Evolutionary conservation across 306 rosid species (phyloP), one percentile per base, ranked within the genome.

Genomic region (Sesbania bispinosa): DNA sequence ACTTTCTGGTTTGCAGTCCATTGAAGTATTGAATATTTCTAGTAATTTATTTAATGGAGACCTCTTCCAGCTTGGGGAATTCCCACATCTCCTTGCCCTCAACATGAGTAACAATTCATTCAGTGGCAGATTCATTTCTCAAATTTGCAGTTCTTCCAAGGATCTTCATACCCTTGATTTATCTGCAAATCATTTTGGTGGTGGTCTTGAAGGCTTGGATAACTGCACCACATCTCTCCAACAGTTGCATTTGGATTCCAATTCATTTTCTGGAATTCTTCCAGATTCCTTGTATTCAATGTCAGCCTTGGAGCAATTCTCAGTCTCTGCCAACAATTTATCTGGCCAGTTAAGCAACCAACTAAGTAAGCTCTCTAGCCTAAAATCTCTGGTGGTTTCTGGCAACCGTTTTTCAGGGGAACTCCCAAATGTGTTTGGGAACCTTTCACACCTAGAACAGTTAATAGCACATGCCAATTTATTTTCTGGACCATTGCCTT

Each of bases 51-150:
- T 87, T 67, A 10, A n/a, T 73, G 93, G 60, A 9, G 69, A 54
- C 4, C 61, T 85, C 9, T 76, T 67, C 21, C 80, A 81, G 59
- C 68, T 78, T 14, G 67, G 58, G 23, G 89, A 79, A 33, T 84
- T 89, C 21, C 73, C 78, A 2, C 77, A 82, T 63, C 83, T 89
- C 68, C 74, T 78, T 77, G 90, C 80, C 51, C 81, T 87, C 81
- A 89, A 87, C 62, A 38, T 85, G 67, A 89, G 96, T 78, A 82
- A 85, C 85, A 89, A 89, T 75, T 87, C 89, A 62, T 84, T 89
- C 80, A 68, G 78, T 8, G 96, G 93, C 30, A 39, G 36, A 74
- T 81, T 90, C 72, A 71, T 59, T 52, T 73, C 88, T 47, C 76
- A 35, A 51, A 63, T 90, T 80, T 90, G 93, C 85, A 79, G 74